phyloP scores from a whole-genome alignment of 441 rosid species.

The Heliophila coronopifolia region DNA sequence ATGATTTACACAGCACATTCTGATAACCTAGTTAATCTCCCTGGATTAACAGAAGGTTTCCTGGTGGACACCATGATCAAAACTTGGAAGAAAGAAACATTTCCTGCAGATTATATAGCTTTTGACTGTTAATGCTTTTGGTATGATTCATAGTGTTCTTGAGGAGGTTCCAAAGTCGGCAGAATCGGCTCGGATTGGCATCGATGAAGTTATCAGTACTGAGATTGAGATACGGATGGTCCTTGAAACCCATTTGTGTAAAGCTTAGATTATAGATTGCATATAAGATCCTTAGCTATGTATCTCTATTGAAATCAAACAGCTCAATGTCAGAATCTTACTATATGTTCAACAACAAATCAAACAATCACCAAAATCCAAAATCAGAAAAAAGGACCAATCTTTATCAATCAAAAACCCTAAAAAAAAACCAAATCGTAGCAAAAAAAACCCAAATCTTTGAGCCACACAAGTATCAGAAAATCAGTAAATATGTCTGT shows the following conservation, averaged over 20 bases:
- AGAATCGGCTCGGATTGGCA: slow-evolving; percentile 32
- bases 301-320: too few species aligned
- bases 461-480: not conserved
- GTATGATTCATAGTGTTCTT: slow-evolving; percentile 38
- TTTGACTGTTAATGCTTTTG: slow-evolving; percentile 25
- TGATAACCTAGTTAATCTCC: slow-evolving; percentile 29
- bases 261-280: slow-evolving; percentile 49
- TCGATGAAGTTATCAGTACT: slow-evolving; percentile 48
- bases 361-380: not conserved
- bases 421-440: slow-evolving; percentile 8
- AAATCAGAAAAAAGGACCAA: slow-evolving; percentile 5
- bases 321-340: too few species aligned
- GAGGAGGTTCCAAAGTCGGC: slow-evolving; percentile 55
- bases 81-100: slow-evolving; percentile 45
- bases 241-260: slow-evolving; percentile 48
- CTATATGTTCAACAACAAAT: too few species aligned
- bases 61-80: slow-evolving; percentile 61
- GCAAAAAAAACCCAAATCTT: not conserved
- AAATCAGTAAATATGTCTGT: slow-evolving; percentile 35
- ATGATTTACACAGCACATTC: slow-evolving; percentile 40
- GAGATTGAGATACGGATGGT: slow-evolving; percentile 72
- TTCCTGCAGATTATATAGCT: slow-evolving; percentile 35
- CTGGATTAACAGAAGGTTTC: slow-evolving; percentile 44
- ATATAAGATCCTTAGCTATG: too few species aligned
- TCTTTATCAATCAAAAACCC: slow-evolving; percentile 9